Conservation (phyloP, 345 rosid species). For the Citrus medica region DNA sequence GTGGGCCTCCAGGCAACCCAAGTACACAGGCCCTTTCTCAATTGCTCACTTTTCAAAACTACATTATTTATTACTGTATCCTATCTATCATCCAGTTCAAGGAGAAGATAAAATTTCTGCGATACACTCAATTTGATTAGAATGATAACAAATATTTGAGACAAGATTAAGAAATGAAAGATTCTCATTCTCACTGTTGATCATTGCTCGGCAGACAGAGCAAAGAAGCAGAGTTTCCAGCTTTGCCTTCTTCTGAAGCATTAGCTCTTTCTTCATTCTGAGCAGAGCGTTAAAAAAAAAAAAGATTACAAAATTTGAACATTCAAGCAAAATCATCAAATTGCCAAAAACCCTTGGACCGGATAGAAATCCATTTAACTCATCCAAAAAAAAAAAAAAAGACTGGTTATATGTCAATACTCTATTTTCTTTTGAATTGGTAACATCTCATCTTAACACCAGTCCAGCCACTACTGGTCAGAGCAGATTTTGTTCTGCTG, state of each 20-base stretch:
- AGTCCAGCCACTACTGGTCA: not conserved
- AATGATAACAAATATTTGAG: not conserved
- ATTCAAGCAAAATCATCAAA: not conserved
- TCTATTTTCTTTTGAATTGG: not conserved
- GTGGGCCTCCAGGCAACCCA: no score
- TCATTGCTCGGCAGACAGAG: slow-evolving; percentile 5
- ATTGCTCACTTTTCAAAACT: not conserved
- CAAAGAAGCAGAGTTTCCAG: slow-evolving; percentile 6
- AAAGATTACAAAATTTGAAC: not conserved
- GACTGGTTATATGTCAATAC: not conserved
- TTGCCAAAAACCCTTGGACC: not conserved
- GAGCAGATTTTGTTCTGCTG: not conserved
- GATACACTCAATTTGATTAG: not conserved
- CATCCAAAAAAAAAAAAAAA: not conserved
- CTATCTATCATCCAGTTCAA: no score
- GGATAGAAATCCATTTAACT: not conserved
- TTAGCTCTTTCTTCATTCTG: slow-evolving; percentile 27
- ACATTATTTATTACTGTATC: not conserved
- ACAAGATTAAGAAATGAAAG: not conserved
- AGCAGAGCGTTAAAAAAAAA: not conserved
- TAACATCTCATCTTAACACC: not conserved
- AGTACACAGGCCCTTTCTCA: not conserved
- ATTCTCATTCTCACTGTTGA: slow-evolving; percentile 2
- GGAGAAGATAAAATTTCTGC: not conserved
- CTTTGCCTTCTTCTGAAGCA: not conserved